Base-by-base conservation (phyloP, 306 rosid species). In the Ceratonia siliqua region DNA sequence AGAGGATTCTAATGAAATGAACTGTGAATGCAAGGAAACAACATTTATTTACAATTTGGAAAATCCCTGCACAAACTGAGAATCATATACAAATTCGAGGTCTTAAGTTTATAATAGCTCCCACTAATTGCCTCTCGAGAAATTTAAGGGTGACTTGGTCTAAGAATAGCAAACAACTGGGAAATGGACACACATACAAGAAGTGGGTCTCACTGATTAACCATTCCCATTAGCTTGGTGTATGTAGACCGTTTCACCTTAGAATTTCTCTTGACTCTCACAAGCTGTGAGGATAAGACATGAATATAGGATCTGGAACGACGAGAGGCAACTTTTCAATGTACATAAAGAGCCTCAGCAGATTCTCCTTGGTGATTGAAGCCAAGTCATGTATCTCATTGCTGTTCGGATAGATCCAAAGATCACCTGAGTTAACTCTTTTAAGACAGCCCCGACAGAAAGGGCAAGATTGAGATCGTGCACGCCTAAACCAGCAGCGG, bases 401-500 rank as follows among this genome's bases (percentile, higher is more conserved):
- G 85, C 54, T 81, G 82, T 82, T 81, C 54, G 81, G 81, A 82
- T 77, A 90, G 74, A 93, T 86, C 98, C 98, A 93, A 14, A 93
- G 97, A 55, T 93, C 98, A 42, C 89, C 78, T 6, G 98, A 87
- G 74, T 93, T 82, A 6, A 89, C 90, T 57, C 95, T 78, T 64
- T 76, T 84, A 48, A 93, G 96, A 82, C 87, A 72, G 80, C 86
- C 91, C 41, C 98, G 97, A 59, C 98, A 93, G 84, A 93, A 93
- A 71, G 98, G 98, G 80, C 98, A 93, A 2, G 98, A 93, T 22
- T 84, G 84, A 6, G 97, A 90, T 62, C 86, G 84, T 5, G 69
- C 45, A 13, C 81, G 87, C 98, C 98, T 93, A 64, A 38, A 69
- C 68, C 80, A 80, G 55, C 41, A 55, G 28, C 22, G 30, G 22